Percentiles rank a stretch among this genome's conserved stretches.
phyloP scores from a whole-genome alignment of 768 basidiomycete species.

The Suillus placidus region DNA sequence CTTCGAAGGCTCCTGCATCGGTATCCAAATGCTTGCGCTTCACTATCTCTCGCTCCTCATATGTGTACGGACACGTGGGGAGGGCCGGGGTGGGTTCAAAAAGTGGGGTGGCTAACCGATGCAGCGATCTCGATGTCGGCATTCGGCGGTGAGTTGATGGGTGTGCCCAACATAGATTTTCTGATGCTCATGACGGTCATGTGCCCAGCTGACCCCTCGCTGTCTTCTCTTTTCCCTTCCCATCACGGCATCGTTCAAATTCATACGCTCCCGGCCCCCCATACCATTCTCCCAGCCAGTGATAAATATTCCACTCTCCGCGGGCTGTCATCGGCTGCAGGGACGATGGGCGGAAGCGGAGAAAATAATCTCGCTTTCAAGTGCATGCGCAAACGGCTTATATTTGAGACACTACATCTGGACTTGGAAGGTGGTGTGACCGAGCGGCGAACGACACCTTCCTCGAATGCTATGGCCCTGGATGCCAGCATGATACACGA shows the following conservation, averaged over 20 bases:
- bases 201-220: conserved; percentile 70
- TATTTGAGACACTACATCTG: conserved; percentile 91
- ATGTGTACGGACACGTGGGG: conserved; percentile 60
- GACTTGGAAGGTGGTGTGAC: conserved; percentile 84
- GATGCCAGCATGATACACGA: conserved; percentile 21
- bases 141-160: conserved; percentile 66
- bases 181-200: conserved; percentile 15
- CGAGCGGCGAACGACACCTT: conserved; percentile 68
- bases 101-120: conserved; percentile 80
- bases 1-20: conserved; percentile 63
- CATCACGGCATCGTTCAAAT: conserved; percentile 87
- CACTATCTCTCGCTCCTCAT: conserved; percentile 67
- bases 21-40: conserved; percentile 63
- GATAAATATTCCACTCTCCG: conserved; percentile 84
- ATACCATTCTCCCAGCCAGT: conserved; percentile 75
- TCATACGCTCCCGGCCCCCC: conserved; percentile 73
- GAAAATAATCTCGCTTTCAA: conserved; percentile 98
- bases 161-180: conserved; percentile 4
- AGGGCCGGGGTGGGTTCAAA: conserved; percentile 73
- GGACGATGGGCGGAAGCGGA: conserved; percentile 63
- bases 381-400: conserved; percentile 82
- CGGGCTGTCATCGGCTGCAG: conserved; percentile 64
- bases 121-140: conserved; percentile 72
- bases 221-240: conserved; percentile 73
- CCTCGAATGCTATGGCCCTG: conserved; percentile 27